Evolutionary conservation across 2,329 filamentous ascomycete species (phyloP).

Genomic region (Verticillium dahliae): DNA sequence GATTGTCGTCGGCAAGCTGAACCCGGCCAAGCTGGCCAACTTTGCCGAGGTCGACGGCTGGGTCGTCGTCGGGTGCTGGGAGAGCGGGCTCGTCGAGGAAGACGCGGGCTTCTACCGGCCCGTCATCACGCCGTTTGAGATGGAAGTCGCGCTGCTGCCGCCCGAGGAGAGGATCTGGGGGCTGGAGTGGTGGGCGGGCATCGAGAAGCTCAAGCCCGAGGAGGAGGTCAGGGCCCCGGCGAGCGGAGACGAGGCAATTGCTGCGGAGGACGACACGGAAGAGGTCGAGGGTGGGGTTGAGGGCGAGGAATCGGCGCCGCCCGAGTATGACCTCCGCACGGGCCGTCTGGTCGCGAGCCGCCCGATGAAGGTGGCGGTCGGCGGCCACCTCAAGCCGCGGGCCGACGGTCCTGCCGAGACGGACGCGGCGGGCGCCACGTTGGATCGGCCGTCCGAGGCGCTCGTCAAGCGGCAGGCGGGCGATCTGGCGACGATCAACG

Average conservation of each 20-base stretch:
- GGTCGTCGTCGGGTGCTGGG: constrained; percentile 98
- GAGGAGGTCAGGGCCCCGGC: constrained; percentile 19
- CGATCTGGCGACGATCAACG: constrained; percentile 75
- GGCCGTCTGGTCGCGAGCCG: constrained; percentile 75
- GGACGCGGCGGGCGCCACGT: not conserved
- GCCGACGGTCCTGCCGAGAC: not conserved
- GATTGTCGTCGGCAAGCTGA: constrained; percentile 93
- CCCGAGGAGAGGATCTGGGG: constrained; percentile 80
- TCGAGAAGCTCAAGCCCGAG: constrained; percentile 57
- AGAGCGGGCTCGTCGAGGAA: constrained; percentile 86
- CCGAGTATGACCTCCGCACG: constrained; percentile 88
- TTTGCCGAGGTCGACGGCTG: constrained; percentile 93
- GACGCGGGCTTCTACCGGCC: constrained; percentile 77
- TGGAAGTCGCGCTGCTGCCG: constrained; percentile 67
- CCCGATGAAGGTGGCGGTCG: constrained; percentile 54
- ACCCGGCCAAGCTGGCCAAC: constrained; percentile 92
- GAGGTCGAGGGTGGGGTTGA: constrained; percentile 34
- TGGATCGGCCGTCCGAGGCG: constrained; percentile 29
- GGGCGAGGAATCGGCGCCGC: constrained; percentile 68
- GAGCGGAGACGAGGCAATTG: constrained; percentile 9
- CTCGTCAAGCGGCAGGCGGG: constrained; percentile 56
- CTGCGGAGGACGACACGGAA: constrained; percentile 13
- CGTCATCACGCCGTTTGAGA: constrained; percentile 91
- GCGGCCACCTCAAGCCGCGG: not conserved
- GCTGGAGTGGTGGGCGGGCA: constrained; percentile 82